Base-by-base conservation (phyloP, 345 rosid genomes). In the Firmiana major region DNA sequence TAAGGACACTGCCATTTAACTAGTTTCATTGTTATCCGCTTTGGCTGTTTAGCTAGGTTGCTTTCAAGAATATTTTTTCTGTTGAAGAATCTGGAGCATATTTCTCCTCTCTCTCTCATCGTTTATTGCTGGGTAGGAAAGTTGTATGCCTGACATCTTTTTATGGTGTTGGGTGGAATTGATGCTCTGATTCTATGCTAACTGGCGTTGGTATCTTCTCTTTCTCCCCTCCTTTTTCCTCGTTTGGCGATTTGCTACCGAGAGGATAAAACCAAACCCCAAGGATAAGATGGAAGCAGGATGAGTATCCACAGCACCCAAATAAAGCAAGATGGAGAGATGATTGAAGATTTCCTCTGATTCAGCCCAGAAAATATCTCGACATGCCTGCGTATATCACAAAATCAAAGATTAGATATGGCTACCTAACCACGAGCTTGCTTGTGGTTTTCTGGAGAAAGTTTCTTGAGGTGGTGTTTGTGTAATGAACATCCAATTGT, bases 151-250 rank as follows among this genome's bases (percentile, higher is more conserved):
- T 51, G 42, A 51, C 12, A 10, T 51, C 74, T 51, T 51, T 51
- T 71, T 31, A 5, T 71, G 74, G 74, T 31, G 28, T 19, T 53
- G 62, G n/a, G 74, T 51, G 57, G 74, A 46, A 69, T 69, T 71
- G 60, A 71, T 71, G 60, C 74, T 71, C 5, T 70, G 10, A 28
- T 49, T 70, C 36, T 49, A 48, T 70, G 60, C 74, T 70, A 49
- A 70, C 59, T n/a, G 43, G 43, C 24, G 11, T 28, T 70, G 43
- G 17, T 46, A 43, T 24, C 58, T 28, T 58, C 6, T 45, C 17
- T 60, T 42, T 6, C 0, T 9, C 24, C n/a, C n/a, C n/a, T n/a
- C 3, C 2, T 60, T 8, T 59, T 40, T 2, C 0, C 57, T 16
- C 28, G 9, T 16, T 74, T 46, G 58, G 5, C 62, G 28, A 2